Percentiles rank a stretch among this genome's conserved stretches.
These are phyloP conservation scores for Aspergillus caelatus DNA, from an alignment of 2,329 filamentous ascomycete species.

Conservation along the genomic window DNA sequence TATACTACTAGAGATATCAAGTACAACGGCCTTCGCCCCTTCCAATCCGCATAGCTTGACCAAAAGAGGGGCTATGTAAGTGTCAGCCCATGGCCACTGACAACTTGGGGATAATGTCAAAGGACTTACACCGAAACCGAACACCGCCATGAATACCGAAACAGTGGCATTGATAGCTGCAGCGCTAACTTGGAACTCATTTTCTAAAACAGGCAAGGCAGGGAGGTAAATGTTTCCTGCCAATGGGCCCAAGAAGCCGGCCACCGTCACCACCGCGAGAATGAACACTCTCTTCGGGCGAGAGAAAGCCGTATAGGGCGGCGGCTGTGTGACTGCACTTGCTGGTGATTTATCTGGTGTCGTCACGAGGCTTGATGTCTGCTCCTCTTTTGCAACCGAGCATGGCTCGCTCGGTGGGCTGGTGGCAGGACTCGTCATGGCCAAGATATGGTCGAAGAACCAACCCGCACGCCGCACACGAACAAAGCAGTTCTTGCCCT, in stretches of 20 bases:
- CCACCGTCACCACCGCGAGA: conserved; percentile 43
- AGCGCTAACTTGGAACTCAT: conserved; percentile 40
- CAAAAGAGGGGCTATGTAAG: conserved; percentile 43
- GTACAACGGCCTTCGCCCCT: conserved; percentile 46
- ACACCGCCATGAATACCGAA: conserved; percentile 50
- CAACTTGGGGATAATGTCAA: background rate
- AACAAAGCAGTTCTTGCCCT: background rate
- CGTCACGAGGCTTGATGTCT: background rate
- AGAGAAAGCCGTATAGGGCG: conserved; percentile 44
- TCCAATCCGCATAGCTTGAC: conserved; percentile 43
- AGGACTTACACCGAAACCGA: conserved; percentile 41
- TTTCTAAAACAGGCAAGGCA: conserved; percentile 40
- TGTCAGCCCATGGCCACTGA: background rate
- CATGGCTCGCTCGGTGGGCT: background rate
- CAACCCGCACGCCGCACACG: background rate
- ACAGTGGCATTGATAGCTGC: conserved; percentile 48
- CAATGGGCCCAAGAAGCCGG: conserved; percentile 48
- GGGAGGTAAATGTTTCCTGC: conserved; percentile 51
- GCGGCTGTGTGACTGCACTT: background rate
- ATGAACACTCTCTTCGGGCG: conserved; percentile 41
- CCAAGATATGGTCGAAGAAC: background rate
- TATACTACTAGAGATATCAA: conserved; percentile 45
- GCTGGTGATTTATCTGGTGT: background rate
- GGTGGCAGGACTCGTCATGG: background rate
- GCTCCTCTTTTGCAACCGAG: background rate